A percentile compares a stretch with the other conserved stretches of the same genome.
Conservation (phyloP, 176 grass and related monocot genomes). For the Echinochloa phyllopogon region DNA sequence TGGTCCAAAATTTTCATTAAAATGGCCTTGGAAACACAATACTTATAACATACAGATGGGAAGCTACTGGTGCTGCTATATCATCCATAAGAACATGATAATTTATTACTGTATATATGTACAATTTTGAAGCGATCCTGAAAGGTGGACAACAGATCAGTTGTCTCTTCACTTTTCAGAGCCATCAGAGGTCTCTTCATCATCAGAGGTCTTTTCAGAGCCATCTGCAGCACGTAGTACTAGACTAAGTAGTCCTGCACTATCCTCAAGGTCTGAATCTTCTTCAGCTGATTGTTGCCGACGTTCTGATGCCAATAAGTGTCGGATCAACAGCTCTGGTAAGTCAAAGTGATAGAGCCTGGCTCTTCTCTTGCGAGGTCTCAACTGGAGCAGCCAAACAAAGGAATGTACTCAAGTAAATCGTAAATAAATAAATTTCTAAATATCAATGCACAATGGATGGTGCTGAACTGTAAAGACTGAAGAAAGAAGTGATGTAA, state of each 20-base stretch:
- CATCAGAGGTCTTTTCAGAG: no score
- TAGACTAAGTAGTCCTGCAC: constrained; percentile 58
- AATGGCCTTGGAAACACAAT: constrained; percentile 2
- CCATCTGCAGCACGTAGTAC: constrained; percentile 51
- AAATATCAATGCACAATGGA: constrained; percentile 1
- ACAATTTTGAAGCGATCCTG: constrained; percentile 41
- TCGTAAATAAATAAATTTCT: neutral
- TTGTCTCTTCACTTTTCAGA: constrained; percentile 56
- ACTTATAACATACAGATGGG: constrained; percentile 29
- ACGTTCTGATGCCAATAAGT: constrained; percentile 51
- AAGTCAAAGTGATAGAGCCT: constrained; percentile 51
- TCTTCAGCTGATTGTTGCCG: constrained; percentile 39
- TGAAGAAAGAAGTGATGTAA: neutral
- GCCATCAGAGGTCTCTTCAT: constrained; percentile 64
- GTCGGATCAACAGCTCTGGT: constrained; percentile 69
- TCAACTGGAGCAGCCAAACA: constrained; percentile 42
- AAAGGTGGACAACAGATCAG: constrained; percentile 33
- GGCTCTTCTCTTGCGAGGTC: constrained; percentile 65
- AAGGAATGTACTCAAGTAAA: constrained; percentile 13
- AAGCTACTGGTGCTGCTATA: constrained; percentile 21
- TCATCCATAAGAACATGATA: constrained; percentile 26
- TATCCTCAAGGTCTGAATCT: constrained; percentile 41
- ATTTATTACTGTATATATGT: constrained; percentile 35
- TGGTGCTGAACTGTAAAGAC: neutral
- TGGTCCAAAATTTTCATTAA: neutral